Conservation (phyloP, 345 rosid species). For the Raphanus raphanistrum region DNA sequence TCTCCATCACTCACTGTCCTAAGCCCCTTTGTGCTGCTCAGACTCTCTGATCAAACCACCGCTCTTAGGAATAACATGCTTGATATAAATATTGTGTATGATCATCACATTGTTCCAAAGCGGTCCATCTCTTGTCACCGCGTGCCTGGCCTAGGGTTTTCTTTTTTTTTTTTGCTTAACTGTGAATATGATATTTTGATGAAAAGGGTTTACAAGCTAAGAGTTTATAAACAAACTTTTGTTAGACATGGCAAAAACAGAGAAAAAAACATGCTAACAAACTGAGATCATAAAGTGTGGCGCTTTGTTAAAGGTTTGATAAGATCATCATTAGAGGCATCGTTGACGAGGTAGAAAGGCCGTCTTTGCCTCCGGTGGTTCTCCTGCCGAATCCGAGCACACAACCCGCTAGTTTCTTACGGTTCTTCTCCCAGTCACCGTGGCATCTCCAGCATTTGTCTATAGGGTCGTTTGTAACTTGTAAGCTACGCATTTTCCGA, state of each 20-base stretch:
- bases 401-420: conserved; percentile 59
- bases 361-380: conserved; percentile 63
- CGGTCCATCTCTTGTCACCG: conserved; percentile 62
- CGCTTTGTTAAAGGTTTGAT: conserved; percentile 35
- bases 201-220: too few relatives aligned
- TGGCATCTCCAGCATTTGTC: conserved; percentile 68
- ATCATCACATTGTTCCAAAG: conserved; percentile 70
- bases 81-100: conserved; percentile 60
- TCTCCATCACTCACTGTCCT: conserved; percentile 62
- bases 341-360: conserved; percentile 59
- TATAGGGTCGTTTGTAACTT: conserved; percentile 43
- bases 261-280: too few relatives aligned
- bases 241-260: too few relatives aligned
- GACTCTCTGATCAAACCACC: conserved; percentile 82
- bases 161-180: too few relatives aligned
- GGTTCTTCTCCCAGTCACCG: conserved; percentile 48
- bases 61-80: conserved; percentile 38
- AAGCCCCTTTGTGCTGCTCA: conserved; percentile 49
- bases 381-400: conserved; percentile 67
- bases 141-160: conserved; percentile 8
- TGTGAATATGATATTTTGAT: too few relatives aligned
- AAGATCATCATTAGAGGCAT: conserved; percentile 51
- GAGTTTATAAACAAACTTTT: too few relatives aligned
- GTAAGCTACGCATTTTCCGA: conserved; percentile 46
- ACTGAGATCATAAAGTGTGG: too few relatives aligned